Conservation (phyloP, 768 basidiomycete genomes). For the Tylopilus cervinicoccineus region DNA sequence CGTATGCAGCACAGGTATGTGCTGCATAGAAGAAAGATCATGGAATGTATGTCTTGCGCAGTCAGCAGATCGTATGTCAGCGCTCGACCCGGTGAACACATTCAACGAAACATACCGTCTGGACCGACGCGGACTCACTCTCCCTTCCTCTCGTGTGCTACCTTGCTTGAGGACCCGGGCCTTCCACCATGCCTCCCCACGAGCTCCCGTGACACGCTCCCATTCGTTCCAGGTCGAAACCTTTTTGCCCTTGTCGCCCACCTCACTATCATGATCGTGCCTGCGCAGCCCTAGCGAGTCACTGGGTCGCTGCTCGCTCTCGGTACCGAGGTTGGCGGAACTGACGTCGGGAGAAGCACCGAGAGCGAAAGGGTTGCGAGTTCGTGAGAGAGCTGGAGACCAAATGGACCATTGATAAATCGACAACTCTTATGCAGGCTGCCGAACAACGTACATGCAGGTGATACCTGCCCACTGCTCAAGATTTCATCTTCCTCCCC, state of each 20-base stretch:
- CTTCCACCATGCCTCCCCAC: slow-evolving; percentile 20
- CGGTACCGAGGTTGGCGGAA: slow-evolving; percentile 22
- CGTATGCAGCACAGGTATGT: slow-evolving; percentile 44
- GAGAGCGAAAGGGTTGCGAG: slow-evolving; percentile 21
- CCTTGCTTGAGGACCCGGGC: slow-evolving; percentile 14
- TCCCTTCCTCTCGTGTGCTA: slow-evolving; percentile 6
- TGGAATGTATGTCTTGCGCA: slow-evolving; percentile 63
- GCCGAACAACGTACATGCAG: slow-evolving; percentile 46
- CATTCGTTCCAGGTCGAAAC: slow-evolving; percentile 48
- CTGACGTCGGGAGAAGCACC: slow-evolving; percentile 29
- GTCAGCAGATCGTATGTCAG: neutral
- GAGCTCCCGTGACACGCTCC: slow-evolving; percentile 22
- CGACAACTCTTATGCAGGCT: slow-evolving; percentile 1
- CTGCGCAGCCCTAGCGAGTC: slow-evolving; percentile 3
- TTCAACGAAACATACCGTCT: slow-evolving; percentile 17
- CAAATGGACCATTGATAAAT: slow-evolving; percentile 7
- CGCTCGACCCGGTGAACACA: neutral
- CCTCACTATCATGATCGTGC: neutral
- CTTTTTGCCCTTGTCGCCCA: slow-evolving; percentile 27
- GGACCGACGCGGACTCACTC: slow-evolving; percentile 22
- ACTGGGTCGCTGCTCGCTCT: slow-evolving; percentile 12
- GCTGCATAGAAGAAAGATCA: slow-evolving; percentile 48
- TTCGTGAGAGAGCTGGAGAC: slow-evolving; percentile 22
- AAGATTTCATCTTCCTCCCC: slow-evolving; percentile 63
- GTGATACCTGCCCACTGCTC: slow-evolving; percentile 77